These are phyloP conservation scores for Boletellus dicymbophilus DNA, from an alignment of 1,284 basidiomycete species.

Conservation along the genomic window DNA sequence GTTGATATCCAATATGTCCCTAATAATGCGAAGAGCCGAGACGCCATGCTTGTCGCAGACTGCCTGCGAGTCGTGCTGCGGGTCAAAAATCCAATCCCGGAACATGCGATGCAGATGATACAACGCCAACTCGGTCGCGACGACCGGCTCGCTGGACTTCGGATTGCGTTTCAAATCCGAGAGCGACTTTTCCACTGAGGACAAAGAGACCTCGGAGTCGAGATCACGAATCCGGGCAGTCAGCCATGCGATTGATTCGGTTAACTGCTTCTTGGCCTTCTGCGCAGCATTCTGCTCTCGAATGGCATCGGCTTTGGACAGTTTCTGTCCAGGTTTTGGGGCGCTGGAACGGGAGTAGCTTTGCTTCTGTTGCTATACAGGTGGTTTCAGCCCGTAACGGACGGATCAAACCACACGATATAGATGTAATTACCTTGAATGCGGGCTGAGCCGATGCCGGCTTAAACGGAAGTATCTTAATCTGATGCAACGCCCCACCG, in stretches of 20 bases:
- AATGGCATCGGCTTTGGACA: slow-evolving; percentile 28
- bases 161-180: slow-evolving; percentile 42
- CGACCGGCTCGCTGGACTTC: slow-evolving; percentile 39
- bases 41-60: slow-evolving; percentile 48
- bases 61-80: slow-evolving; percentile 34
- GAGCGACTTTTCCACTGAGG: slow-evolving; percentile 23
- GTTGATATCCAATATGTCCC: slow-evolving; percentile 42
- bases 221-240: slow-evolving; percentile 26
- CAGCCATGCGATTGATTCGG: slow-evolving; percentile 25
- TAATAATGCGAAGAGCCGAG: slow-evolving; percentile 46
- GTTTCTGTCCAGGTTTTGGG: slow-evolving; percentile 19
- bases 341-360: slow-evolving; percentile 8
- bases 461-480: slow-evolving; percentile 48
- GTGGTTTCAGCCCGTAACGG: neutral
- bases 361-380: slow-evolving; percentile 9
- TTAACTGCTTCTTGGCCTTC: slow-evolving; percentile 23
- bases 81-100: slow-evolving; percentile 50
- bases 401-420: neutral
- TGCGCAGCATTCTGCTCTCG: slow-evolving; percentile 28
- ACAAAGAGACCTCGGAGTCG: slow-evolving; percentile 30
- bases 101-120: slow-evolving; percentile 56
- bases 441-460: slow-evolving; percentile 6
- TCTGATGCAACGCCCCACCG: slow-evolving; percentile 51
- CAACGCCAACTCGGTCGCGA: slow-evolving; percentile 52
- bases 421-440: slow-evolving; percentile 14